phyloP scores from a whole-genome alignment of 2,329 filamentous ascomycete genomes.

The Exophiala viscosa region DNA sequence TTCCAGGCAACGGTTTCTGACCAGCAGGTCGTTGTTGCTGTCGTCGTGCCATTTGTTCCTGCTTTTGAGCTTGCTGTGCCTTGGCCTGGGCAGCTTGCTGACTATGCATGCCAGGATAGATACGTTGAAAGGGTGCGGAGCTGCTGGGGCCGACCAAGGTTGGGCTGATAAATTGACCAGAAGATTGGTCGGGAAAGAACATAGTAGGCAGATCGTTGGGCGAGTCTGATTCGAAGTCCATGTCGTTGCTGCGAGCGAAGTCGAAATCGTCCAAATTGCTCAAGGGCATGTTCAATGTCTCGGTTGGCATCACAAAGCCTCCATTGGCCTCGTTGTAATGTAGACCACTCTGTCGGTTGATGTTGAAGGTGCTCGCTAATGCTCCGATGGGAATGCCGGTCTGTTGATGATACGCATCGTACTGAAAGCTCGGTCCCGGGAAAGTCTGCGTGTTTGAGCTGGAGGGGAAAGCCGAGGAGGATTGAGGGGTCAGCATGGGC shows the following conservation, averaged over 20 bases:
- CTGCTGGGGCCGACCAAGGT: slow-evolving; percentile 53
- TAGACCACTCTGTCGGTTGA: slow-evolving; percentile 59
- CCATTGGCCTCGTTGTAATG: slow-evolving; percentile 36
- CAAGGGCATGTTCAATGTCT: slow-evolving; percentile 29
- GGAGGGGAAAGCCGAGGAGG: slow-evolving; percentile 35
- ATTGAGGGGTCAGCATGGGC: slow-evolving; percentile 36
- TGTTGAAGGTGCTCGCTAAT: slow-evolving; percentile 71
- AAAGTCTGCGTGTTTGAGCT: slow-evolving; percentile 55
- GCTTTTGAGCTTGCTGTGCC: slow-evolving; percentile 58
- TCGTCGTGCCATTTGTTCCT: slow-evolving; percentile 58
- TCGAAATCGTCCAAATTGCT: slow-evolving; percentile 58
- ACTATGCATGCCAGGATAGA: slow-evolving; percentile 92
- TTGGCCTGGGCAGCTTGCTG: slow-evolving; percentile 75
- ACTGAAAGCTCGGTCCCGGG: slow-evolving; percentile 85
- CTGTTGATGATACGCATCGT: slow-evolving; percentile 92
- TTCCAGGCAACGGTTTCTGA: slow-evolving; percentile 27
- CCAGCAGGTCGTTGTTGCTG: slow-evolving; percentile 39
- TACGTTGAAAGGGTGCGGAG: slow-evolving; percentile 60
- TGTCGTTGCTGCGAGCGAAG: slow-evolving; percentile 55
- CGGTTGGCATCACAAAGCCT: slow-evolving; percentile 42
- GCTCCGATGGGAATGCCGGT: slow-evolving; percentile 86
- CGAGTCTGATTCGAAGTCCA: slow-evolving; percentile 68
- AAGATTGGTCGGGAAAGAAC: slow-evolving; percentile 55
- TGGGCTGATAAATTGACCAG: slow-evolving; percentile 64
- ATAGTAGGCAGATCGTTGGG: slow-evolving; percentile 53